phyloP scores from a whole-genome alignment of 2,329 filamentous ascomycete species.

The Fusarium beomiforme region DNA sequence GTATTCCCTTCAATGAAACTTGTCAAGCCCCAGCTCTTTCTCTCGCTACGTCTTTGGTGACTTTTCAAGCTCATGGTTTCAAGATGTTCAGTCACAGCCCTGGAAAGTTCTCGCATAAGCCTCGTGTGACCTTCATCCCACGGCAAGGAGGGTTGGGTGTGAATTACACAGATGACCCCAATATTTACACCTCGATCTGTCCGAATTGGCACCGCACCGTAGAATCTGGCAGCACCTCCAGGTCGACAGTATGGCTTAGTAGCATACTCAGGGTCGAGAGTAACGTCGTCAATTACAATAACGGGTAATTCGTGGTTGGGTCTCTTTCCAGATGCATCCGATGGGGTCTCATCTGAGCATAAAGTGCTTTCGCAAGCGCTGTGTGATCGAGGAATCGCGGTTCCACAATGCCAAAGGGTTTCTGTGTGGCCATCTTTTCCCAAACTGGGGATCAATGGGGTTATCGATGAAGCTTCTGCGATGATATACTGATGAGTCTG shows the following conservation, averaged over 20 bases:
- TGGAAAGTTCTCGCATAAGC: conserved; percentile 42
- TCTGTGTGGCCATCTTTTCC: conserved; percentile 11
- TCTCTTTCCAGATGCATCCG: neutral
- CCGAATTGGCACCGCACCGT: conserved; percentile 54
- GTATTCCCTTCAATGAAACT: conserved; percentile 50
- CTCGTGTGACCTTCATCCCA: conserved; percentile 44
- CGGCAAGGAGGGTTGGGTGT: neutral
- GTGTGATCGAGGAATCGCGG: conserved; percentile 44
- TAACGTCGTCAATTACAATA: conserved; percentile 49
- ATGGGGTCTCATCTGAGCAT: conserved; percentile 1
- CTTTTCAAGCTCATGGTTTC: conserved; percentile 44
- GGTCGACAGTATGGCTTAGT: conserved; percentile 37
- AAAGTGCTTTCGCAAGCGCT: conserved; percentile 46
- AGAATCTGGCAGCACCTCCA: conserved; percentile 47
- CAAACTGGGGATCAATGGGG: conserved; percentile 46
- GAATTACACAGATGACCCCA: conserved; percentile 51
- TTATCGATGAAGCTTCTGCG: conserved; percentile 59
- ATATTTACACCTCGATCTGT: conserved; percentile 54
- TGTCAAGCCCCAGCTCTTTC: conserved; percentile 51
- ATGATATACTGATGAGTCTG: conserved; percentile 58
- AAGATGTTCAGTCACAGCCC: conserved; percentile 50
- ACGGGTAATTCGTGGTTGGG: conserved; percentile 42
- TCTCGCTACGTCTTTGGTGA: conserved; percentile 45
- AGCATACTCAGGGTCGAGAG: conserved; percentile 44
- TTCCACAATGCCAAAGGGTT: conserved; percentile 45